phyloP scores from a whole-genome alignment of 2,329 filamentous ascomycete species.

The Sarocladiaceae sp. region DNA sequence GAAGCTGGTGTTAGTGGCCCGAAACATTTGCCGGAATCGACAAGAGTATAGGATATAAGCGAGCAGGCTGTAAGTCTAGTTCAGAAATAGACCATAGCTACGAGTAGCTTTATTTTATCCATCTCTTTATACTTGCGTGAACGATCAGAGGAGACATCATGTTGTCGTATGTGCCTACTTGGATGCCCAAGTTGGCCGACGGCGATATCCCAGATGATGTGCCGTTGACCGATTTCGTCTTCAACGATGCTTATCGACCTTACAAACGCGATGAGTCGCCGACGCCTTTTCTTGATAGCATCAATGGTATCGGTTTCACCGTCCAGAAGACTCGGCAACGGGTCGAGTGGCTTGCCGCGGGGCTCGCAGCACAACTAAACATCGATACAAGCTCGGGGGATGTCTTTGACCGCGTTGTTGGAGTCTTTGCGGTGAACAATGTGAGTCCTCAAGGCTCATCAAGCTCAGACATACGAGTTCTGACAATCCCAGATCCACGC shows the following conservation, averaged over 20 bases:
- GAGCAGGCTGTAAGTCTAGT: no score
- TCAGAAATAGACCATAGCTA: no score
- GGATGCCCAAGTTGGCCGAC: background rate
- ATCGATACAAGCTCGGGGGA: background rate
- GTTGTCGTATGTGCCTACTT: background rate
- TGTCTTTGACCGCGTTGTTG: slow-evolving; percentile 11
- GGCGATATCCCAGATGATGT: background rate
- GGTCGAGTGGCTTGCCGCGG: background rate
- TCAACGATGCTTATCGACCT: background rate
- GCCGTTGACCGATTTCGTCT: background rate
- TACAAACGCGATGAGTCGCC: background rate
- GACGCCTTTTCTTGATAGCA: background rate
- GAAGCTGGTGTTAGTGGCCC: no score
- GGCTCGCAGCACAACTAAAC: background rate
- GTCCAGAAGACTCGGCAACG: background rate
- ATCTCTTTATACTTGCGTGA: no score
- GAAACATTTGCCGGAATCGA: no score
- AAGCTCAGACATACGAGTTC: background rate
- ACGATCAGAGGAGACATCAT: no score
- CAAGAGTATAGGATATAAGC: no score
- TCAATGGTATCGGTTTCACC: background rate
- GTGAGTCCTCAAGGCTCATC: slow-evolving; percentile 4
- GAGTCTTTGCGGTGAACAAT: slow-evolving; percentile 13
- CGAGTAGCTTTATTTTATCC: background rate
- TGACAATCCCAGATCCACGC: slow-evolving; percentile 5